phyloP scores from a whole-genome alignment of 257 asterid genomes.

The Solanum etuberosum region DNA sequence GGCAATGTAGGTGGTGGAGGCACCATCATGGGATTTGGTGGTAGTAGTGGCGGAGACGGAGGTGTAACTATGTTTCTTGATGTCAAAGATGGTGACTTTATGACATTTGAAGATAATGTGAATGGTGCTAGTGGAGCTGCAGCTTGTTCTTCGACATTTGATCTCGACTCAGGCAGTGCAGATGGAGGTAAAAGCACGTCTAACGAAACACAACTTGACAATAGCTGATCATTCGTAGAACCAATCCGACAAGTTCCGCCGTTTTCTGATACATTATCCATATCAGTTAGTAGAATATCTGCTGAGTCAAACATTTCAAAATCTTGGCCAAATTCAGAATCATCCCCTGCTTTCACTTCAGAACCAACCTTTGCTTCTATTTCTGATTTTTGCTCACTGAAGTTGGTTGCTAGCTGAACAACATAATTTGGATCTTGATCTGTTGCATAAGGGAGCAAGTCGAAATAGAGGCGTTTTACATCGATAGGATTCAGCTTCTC shows the following conservation, averaged over 20 bases:
- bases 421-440: constrained; percentile 29
- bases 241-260: constrained; percentile 3
- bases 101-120: not conserved
- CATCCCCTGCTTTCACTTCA: constrained; percentile 7
- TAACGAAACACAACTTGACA: constrained; percentile 1
- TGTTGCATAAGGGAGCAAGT: constrained; percentile 46
- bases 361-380: not conserved
- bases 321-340: not conserved
- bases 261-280: constrained; percentile 1
- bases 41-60: constrained; percentile 13
- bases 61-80: not conserved
- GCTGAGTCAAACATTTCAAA: constrained; percentile 3
- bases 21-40: not conserved
- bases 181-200: constrained; percentile 14
- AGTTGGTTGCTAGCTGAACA: constrained; percentile 10
- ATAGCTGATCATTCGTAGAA: not conserved
- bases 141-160: not conserved
- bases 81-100: not conserved
- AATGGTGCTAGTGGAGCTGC: not conserved
- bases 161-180: constrained; percentile 11
- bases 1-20: not conserved
- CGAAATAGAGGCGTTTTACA: constrained; percentile 57
- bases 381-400: not conserved
- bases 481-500: constrained; percentile 73
- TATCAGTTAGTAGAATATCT: constrained; percentile 2